phyloP scores from a whole-genome alignment of 305 asterid genomes.

The Fraxinus greggii region DNA sequence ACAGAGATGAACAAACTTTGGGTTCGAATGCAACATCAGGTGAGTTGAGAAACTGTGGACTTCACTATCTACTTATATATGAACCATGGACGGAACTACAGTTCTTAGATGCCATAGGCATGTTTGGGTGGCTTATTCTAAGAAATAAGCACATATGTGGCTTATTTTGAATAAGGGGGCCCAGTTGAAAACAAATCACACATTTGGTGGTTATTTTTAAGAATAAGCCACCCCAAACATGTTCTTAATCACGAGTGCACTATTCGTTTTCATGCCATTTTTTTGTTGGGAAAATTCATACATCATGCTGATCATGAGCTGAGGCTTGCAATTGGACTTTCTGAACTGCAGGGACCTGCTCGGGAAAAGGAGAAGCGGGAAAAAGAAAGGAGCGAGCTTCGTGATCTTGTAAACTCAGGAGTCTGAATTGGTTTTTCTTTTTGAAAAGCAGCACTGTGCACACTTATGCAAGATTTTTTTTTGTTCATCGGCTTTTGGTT shows the following conservation, averaged over 20 bases:
- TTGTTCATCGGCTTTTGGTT: constrained; percentile 34
- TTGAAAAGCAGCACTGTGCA: constrained; percentile 22
- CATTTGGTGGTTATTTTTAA: background rate
- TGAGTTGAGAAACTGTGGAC: constrained; percentile 43
- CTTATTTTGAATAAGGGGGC: background rate
- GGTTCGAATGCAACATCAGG: constrained; percentile 99
- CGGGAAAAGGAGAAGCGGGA: constrained; percentile 95
- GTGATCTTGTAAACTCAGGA: constrained; percentile 77
- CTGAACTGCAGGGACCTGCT: constrained; percentile 81
- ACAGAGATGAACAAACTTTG: constrained; percentile 99
- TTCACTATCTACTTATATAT: constrained; percentile 34
- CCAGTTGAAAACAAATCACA: background rate
- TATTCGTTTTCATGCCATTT: constrained; percentile 37
- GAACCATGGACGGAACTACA: constrained; percentile 29
- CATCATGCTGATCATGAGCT: constrained; percentile 43
- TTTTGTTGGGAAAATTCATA: constrained; percentile 35
- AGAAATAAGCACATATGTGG: background rate
- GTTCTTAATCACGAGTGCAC: constrained; percentile 31
- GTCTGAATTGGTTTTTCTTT: constrained; percentile 17
- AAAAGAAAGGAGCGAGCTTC: constrained; percentile 95
- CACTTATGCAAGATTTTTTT: constrained; percentile 31
- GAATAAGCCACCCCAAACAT: background rate
- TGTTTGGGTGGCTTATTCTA: background rate
- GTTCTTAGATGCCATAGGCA: constrained; percentile 33
- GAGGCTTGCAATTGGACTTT: constrained; percentile 42